These are phyloP conservation scores for Bauhinia variegata DNA, from an alignment of 306 rosid genomes.

Conservation along the genomic window DNA sequence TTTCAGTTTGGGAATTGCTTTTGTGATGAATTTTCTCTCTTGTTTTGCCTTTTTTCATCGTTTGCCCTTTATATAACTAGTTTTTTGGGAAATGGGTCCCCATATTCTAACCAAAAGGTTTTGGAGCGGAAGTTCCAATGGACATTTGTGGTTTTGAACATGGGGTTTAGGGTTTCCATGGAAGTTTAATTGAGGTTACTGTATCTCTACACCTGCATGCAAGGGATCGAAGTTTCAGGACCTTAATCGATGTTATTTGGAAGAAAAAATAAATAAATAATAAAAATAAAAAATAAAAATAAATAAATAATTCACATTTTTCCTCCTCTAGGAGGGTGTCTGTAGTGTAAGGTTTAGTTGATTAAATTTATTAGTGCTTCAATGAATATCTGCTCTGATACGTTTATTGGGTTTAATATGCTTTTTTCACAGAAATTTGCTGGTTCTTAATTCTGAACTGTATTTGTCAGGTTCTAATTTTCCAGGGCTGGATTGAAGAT, in stretches of 20 bases:
- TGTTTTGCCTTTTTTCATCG: not conserved
- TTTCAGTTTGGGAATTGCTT: constrained; percentile 22
- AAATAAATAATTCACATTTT: too few relatives aligned
- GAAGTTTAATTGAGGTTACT: constrained; percentile 16
- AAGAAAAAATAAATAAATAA: too few relatives aligned
- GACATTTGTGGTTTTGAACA: constrained; percentile 11
- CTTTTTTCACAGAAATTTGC: too few relatives aligned
- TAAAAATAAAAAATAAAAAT: too few relatives aligned
- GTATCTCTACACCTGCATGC: constrained; percentile 50
- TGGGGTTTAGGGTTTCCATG: constrained; percentile 48
- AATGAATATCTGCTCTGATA: too few relatives aligned
- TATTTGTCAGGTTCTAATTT: too few relatives aligned
- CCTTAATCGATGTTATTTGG: too few relatives aligned
- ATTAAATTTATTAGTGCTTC: not conserved
- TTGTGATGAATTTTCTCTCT: constrained; percentile 14
- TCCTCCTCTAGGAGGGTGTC: constrained; percentile 13
- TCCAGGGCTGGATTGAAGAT: constrained; percentile 36
- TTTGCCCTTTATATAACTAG: not conserved
- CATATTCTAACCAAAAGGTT: constrained; percentile 7
- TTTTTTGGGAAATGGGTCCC: constrained; percentile 1
- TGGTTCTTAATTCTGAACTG: too few relatives aligned
- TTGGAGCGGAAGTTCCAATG: constrained; percentile 8
- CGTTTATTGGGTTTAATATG: not conserved
- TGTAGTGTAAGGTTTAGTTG: constrained; percentile 5
- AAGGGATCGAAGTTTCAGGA: constrained; percentile 38